Percentiles rank a stretch among this genome's conserved stretches.
Evolutionary conservation across 2,329 filamentous ascomycete species (phyloP).

Genomic region (Trichoderma hamatum): DNA sequence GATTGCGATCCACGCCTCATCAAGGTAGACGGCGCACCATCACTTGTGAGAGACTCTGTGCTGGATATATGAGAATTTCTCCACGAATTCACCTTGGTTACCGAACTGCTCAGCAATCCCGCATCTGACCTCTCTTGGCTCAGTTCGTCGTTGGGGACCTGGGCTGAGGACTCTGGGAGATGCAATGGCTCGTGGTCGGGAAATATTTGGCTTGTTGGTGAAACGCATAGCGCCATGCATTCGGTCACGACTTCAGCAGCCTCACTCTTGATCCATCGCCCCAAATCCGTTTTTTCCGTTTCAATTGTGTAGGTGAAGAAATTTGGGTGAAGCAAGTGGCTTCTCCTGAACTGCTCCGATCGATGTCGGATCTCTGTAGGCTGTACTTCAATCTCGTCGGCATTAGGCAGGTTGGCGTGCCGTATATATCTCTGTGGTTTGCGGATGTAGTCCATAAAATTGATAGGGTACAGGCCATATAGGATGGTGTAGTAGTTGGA

Average conservation of each 20-base stretch:
- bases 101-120: conserved; percentile 47
- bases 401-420: conserved; percentile 68
- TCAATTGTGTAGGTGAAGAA: conserved; percentile 80
- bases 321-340: conserved; percentile 79
- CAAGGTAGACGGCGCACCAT: conserved; percentile 42
- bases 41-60: conserved; percentile 47
- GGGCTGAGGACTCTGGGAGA: conserved; percentile 30
- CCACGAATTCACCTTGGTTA: conserved; percentile 50
- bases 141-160: conserved; percentile 36
- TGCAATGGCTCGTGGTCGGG: conserved; percentile 33
- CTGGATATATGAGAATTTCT: conserved; percentile 58
- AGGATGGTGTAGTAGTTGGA: conserved; percentile 78
- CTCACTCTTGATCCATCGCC: conserved; percentile 78
- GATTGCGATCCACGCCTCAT: conserved; percentile 52
- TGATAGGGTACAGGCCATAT: conserved; percentile 81
- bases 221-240: conserved; percentile 69
- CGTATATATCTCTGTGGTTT: conserved; percentile 80
- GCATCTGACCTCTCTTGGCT: conserved; percentile 43
- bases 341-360: conserved; percentile 73
- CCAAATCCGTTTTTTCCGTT: conserved; percentile 74
- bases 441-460: conserved; percentile 83
- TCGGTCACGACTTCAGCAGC: conserved; percentile 78
- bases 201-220: conserved; percentile 35
- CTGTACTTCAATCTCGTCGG: conserved; percentile 76
- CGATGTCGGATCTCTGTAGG: conserved; percentile 75